Percentiles rank a stretch among this genome's conserved stretches.
phyloP scores from a whole-genome alignment of 208 protist genomes.

The Acanthamoeba culbertsoni region DNA sequence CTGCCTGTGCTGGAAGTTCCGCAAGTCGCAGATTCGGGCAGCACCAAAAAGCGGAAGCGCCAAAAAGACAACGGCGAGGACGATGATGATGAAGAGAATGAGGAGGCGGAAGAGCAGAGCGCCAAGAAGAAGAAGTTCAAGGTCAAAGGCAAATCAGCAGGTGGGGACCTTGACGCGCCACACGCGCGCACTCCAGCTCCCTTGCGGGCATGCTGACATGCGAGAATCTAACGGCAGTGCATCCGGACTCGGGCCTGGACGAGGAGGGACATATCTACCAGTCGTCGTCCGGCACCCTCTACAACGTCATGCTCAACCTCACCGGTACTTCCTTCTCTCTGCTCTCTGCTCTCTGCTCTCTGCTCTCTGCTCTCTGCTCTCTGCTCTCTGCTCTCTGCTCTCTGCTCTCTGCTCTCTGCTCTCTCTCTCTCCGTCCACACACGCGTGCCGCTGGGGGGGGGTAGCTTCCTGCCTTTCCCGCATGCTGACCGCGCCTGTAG shows the following conservation, averaged over 20 bases:
- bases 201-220: neutral
- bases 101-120: neutral
- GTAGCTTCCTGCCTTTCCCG: too few relatives aligned
- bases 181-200: neutral
- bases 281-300: neutral
- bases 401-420: too few relatives aligned
- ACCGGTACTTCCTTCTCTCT: constrained; percentile 15
- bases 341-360: too few relatives aligned
- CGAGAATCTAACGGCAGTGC: neutral
- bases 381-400: too few relatives aligned
- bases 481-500: neutral
- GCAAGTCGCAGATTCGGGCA: neutral
- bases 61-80: neutral
- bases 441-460: neutral
- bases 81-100: neutral
- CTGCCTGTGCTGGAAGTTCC: neutral
- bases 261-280: constrained; percentile 49
- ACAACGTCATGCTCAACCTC: constrained; percentile 55
- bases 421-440: too few relatives aligned
- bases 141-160: constrained; percentile 64
- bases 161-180: too few relatives aligned
- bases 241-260: constrained; percentile 49
- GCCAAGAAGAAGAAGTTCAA: constrained; percentile 13
- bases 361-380: too few relatives aligned
- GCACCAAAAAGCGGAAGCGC: constrained; percentile 9